phyloP scores from a whole-genome alignment of 1,284 basidiomycete genomes.

The Ceratobasidium sp. region DNA sequence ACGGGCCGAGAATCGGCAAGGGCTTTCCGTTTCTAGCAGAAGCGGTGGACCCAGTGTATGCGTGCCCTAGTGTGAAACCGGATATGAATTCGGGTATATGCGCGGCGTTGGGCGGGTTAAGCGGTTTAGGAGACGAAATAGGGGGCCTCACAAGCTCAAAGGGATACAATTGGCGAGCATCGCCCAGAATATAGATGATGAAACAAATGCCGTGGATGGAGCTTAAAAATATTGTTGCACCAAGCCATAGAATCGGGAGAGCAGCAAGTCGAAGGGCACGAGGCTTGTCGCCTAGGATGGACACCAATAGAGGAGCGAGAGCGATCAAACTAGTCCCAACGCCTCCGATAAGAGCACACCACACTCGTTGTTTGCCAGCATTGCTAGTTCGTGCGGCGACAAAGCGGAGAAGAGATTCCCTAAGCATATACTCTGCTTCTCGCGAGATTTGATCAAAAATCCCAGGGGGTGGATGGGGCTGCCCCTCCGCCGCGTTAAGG shows the following conservation, averaged over 20 bases:
- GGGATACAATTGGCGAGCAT: slow-evolving; percentile 45
- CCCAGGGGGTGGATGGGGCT: slow-evolving; percentile 41
- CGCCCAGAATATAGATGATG: slow-evolving; percentile 44
- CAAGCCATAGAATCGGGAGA: slow-evolving; percentile 42
- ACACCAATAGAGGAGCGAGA: slow-evolving; percentile 34
- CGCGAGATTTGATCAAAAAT: slow-evolving; percentile 22
- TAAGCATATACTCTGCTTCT: slow-evolving; percentile 44
- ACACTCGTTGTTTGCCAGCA: slow-evolving; percentile 44
- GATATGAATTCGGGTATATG: slow-evolving; percentile 31
- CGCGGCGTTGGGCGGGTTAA: slow-evolving; percentile 4
- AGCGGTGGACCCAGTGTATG: slow-evolving; percentile 26
- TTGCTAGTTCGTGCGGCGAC: slow-evolving; percentile 41
- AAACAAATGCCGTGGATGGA: slow-evolving; percentile 45
- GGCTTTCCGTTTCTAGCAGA: slow-evolving; percentile 14
- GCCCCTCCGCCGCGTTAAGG: slow-evolving; percentile 32
- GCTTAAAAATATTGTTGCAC: slow-evolving; percentile 38
- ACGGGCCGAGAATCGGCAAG: slow-evolving; percentile 7
- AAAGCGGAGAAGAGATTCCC: slow-evolving; percentile 44
- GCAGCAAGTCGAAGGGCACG: slow-evolving; percentile 42
- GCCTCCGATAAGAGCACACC: slow-evolving; percentile 42
- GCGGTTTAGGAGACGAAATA: slow-evolving; percentile 33
- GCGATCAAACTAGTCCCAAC: slow-evolving; percentile 33
- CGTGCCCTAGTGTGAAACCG: slow-evolving; percentile 30
- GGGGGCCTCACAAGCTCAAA: slow-evolving; percentile 45
- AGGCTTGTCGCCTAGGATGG: slow-evolving; percentile 23